Percentiles rank a stretch among this genome's conserved stretches.
These are phyloP conservation scores for Podaxis sp. DNA, from an alignment of 768 basidiomycete genomes.

Conservation along the genomic window DNA sequence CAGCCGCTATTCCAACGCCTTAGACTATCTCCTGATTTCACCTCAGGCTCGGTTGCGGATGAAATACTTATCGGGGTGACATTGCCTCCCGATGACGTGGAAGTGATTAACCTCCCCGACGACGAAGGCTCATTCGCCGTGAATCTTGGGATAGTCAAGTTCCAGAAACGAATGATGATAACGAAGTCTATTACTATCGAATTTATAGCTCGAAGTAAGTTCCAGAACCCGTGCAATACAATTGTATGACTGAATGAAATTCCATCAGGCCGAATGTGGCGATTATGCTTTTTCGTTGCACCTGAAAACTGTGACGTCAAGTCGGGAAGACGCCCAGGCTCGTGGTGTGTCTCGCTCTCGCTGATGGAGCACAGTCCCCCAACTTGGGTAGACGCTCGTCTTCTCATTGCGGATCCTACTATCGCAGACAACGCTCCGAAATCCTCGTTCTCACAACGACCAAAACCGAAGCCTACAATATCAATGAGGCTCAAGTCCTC, in stretches of 20 bases:
- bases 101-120: slow-evolving; percentile 48
- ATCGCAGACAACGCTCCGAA: neutral
- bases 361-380: slow-evolving; percentile 58
- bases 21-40: slow-evolving; percentile 50
- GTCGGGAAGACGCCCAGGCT: slow-evolving; percentile 29
- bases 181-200: slow-evolving; percentile 54
- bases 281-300: slow-evolving; percentile 42
- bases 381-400: slow-evolving; percentile 53
- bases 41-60: slow-evolving; percentile 53
- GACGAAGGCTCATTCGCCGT: slow-evolving; percentile 57
- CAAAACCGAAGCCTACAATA: slow-evolving; percentile 33
- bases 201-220: slow-evolving; percentile 59
- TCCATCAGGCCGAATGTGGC: slow-evolving; percentile 55
- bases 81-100: slow-evolving; percentile 51
- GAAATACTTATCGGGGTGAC: slow-evolving; percentile 46
- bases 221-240: neutral
- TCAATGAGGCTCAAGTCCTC: slow-evolving; percentile 37
- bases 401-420: slow-evolving; percentile 41
- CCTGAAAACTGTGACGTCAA: slow-evolving; percentile 14
- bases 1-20: slow-evolving; percentile 61
- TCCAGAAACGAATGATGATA: slow-evolving; percentile 73
- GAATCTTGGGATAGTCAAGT: slow-evolving; percentile 51
- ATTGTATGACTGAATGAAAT: neutral
- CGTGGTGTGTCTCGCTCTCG: slow-evolving; percentile 51
- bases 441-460: slow-evolving; percentile 12